phyloP scores from a whole-genome alignment of 768 basidiomycete genomes.

The Fibroporia radiculosa region DNA sequence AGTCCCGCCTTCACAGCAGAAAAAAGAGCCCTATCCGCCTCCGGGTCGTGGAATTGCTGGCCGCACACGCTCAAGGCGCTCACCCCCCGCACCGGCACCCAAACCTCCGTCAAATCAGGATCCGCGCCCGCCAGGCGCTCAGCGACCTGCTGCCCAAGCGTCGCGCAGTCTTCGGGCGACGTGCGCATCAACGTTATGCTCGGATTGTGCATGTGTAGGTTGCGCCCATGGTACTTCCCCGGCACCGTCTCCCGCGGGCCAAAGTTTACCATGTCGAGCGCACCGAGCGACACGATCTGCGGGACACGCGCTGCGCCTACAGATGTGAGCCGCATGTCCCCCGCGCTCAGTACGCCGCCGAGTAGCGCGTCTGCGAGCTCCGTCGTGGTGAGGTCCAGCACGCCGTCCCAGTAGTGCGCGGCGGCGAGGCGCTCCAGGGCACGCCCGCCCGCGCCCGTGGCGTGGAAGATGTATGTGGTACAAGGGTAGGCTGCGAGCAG shows the following conservation, averaged over 20 bases:
- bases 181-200: slow-evolving; percentile 15
- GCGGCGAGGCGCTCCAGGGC: slow-evolving; percentile 12
- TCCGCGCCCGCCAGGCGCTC: slow-evolving; percentile 8
- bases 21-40: slow-evolving; percentile 11
- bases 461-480: slow-evolving; percentile 17
- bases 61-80: slow-evolving; percentile 8
- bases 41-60: slow-evolving; percentile 6
- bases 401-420: slow-evolving; percentile 12
- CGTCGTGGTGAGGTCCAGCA: slow-evolving; percentile 16
- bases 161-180: slow-evolving; percentile 9
- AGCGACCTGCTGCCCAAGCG: slow-evolving; percentile 8
- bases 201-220: slow-evolving; percentile 10
- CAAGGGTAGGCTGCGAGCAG: slow-evolving; percentile 11
- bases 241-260: slow-evolving; percentile 13
- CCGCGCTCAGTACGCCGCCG: slow-evolving; percentile 16
- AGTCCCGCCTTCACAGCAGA: slow-evolving; percentile 4
- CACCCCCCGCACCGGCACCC: slow-evolving; percentile 11
- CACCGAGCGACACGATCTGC: slow-evolving; percentile 17
- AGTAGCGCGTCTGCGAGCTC: slow-evolving; percentile 16
- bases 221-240: slow-evolving; percentile 8
- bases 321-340: slow-evolving; percentile 12
- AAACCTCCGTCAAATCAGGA: slow-evolving; percentile 8
- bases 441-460: slow-evolving; percentile 13
- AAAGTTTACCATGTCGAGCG: slow-evolving; percentile 18
- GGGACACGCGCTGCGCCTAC: slow-evolving; percentile 9